Base-by-base conservation (phyloP, 495 filamentous ascomycete genomes). In the Talaromyces ruber region DNA sequence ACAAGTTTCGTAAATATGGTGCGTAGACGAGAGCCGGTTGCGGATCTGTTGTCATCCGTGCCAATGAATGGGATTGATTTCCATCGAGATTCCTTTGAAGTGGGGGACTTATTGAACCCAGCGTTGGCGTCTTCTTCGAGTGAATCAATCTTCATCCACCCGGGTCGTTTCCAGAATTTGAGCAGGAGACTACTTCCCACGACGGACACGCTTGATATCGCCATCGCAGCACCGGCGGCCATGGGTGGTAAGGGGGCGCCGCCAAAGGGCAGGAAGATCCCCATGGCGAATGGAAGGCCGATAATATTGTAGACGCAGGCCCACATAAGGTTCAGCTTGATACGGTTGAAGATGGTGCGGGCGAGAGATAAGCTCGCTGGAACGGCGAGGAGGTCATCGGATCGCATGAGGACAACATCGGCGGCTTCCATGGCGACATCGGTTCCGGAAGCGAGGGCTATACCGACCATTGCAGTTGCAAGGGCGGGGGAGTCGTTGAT, bases 391-490 rank as follows among this genome's bases (percentile, higher is more conserved):
- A 99, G 84, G 64, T 96, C 88, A 67, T 95, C 87, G 3, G 90
- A 88, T 3, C 88, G 85, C 93, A 99, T 98, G 26, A 99, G 85
- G 12, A 98, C 93, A 7, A 99, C 87, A 66, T 96, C 91, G 2
- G 94, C 95, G 4, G 94, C 94, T 76, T 99, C 94, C 86, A 99
- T 93, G 43, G 94, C 94, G 2, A 99, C 93, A 73, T 99, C 94
- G 0, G 94, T 98, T 60, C 94, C 94, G 0, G 87, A 90, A 18
- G 89, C 83, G 70, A 99, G 88, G 18, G 93, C 92, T 67, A 99
- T 96, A 62, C 94, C 94, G 50, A 98, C 86, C 63, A 92, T 84
- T 29, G 94, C 92, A 2, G 92, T 96, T 16, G 93, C 94, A 2
- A 99, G 83, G 1, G 94, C 94, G 1, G 94, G 94, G 0, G 93